These are phyloP conservation scores for Ceratobasidium sp. DNA, from an alignment of 1,284 basidiomycete species.

Conservation along the genomic window DNA sequence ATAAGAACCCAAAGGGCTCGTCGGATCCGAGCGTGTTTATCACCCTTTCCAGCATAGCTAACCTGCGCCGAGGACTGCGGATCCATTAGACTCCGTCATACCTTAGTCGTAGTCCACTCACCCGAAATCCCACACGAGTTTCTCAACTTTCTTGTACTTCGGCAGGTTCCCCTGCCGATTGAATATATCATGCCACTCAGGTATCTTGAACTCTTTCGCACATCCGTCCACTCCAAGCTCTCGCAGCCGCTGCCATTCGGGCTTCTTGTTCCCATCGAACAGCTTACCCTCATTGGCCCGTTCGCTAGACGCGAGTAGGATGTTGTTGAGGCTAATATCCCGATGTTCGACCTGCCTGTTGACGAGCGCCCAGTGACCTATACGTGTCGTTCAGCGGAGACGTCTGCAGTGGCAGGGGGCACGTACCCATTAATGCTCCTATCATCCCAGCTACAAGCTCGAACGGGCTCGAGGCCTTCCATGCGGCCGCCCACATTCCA, in stretches of 20 bases:
- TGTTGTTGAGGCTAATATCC: slow-evolving; percentile 7
- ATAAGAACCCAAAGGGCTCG: background rate
- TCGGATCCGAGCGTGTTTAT: background rate
- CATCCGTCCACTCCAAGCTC: background rate
- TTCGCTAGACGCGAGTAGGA: slow-evolving; percentile 1
- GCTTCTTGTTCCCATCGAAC: background rate
- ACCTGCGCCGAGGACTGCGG: background rate
- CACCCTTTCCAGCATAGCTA: background rate
- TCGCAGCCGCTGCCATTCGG: background rate
- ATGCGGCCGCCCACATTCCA: slow-evolving; percentile 1
- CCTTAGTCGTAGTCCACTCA: background rate
- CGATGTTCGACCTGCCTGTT: background rate
- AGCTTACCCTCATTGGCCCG: too few relatives aligned
- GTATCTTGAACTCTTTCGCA: background rate
- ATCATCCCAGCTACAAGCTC: slow-evolving; percentile 9
- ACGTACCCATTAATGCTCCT: slow-evolving; percentile 2
- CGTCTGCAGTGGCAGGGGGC: background rate
- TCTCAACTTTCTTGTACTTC: background rate
- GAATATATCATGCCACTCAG: background rate
- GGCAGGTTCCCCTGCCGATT: too few relatives aligned
- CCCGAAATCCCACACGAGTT: slow-evolving; percentile 2
- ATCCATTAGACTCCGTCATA: background rate
- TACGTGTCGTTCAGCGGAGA: too few relatives aligned
- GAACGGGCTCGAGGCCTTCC: background rate
- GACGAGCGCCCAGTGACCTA: slow-evolving; percentile 2